A percentile compares a stretch with the other conserved stretches of the same genome.
Conservation (phyloP, 2,329 filamentous ascomycete species). For the Ilyonectria robusta region DNA sequence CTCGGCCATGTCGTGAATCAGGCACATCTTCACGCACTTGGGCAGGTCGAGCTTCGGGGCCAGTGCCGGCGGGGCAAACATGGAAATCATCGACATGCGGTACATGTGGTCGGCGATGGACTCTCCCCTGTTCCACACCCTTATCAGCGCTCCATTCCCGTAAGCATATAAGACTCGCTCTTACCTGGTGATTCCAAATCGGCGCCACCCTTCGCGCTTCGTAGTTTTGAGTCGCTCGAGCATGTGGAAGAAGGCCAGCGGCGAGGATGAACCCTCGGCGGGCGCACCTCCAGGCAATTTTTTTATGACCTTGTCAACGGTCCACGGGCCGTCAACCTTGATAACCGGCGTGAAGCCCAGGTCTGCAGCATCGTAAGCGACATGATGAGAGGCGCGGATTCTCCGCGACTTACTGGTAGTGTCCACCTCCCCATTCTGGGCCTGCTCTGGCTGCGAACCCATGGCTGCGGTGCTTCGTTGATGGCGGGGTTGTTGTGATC, state of each 20-base stretch:
- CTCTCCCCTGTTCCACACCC: constrained; percentile 73
- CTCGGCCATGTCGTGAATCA: constrained; percentile 98
- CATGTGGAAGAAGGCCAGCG: constrained; percentile 93
- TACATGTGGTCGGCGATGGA: constrained; percentile 99
- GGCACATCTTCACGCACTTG: constrained; percentile 93
- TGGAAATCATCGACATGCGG: constrained; percentile 96
- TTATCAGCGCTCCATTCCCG: constrained; percentile 14
- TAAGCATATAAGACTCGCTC: constrained; percentile 11
- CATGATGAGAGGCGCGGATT: neutral
- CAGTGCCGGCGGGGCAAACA: constrained; percentile 87
- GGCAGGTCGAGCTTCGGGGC: constrained; percentile 80
- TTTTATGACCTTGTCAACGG: constrained; percentile 74
- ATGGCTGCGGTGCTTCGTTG: constrained; percentile 35
- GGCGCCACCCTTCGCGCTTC: constrained; percentile 94
- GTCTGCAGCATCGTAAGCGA: constrained; percentile 39
- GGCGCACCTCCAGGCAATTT: constrained; percentile 71
- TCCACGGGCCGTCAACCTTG: constrained; percentile 65
- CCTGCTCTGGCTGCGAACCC: constrained; percentile 48
- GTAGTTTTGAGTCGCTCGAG: constrained; percentile 96
- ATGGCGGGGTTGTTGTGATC: constrained; percentile 23
- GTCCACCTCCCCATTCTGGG: constrained; percentile 37
- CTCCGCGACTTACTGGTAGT: constrained; percentile 43
- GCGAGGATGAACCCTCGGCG: constrained; percentile 75
- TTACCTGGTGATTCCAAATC: constrained; percentile 81
- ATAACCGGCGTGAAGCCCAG: constrained; percentile 55